These are phyloP conservation scores for Phylloporus sp. DNA, from an alignment of 768 basidiomycete genomes.

Conservation along the genomic window DNA sequence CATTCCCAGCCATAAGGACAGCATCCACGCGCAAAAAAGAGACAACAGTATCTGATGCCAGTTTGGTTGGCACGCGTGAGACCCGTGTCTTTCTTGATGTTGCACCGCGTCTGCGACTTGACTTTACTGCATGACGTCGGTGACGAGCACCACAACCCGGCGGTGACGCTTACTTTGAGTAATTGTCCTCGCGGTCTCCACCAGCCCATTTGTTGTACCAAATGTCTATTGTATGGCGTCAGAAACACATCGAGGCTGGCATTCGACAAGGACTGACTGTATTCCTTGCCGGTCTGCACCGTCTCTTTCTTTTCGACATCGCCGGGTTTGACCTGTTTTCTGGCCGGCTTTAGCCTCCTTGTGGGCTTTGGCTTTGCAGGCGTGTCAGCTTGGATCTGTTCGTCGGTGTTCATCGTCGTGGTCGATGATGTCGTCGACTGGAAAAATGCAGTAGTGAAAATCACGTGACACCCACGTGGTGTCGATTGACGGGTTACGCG, in stretches of 20 bases:
- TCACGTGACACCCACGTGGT: slow-evolving; percentile 27
- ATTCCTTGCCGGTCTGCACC: slow-evolving; percentile 91
- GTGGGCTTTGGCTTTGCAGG: slow-evolving; percentile 24
- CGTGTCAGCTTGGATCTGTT: slow-evolving; percentile 14
- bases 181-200: slow-evolving; percentile 93
- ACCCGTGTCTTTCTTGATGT: slow-evolving; percentile 82
- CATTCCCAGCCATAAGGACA: slow-evolving; percentile 99
- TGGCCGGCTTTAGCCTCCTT: slow-evolving; percentile 85
- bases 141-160: not conserved
- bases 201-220: slow-evolving; percentile 99
- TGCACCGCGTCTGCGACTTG: slow-evolving; percentile 90
- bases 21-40: slow-evolving; percentile 94
- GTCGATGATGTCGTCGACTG: slow-evolving; percentile 3
- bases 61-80: slow-evolving; percentile 94
- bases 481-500: not conserved
- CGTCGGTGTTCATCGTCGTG: slow-evolving; percentile 31
- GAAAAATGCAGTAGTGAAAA: not conserved
- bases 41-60: slow-evolving; percentile 87
- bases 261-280: slow-evolving; percentile 58
- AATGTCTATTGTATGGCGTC: slow-evolving; percentile 52
- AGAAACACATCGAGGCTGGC: not conserved
- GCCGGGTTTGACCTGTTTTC: slow-evolving; percentile 88
- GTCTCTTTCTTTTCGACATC: slow-evolving; percentile 87
- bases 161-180: slow-evolving; percentile 70
- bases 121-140: slow-evolving; percentile 62